A percentile compares a stretch with the other conserved stretches of the same genome.
These are phyloP conservation scores for Pseudonitzschia multiseries DNA, from an alignment of 108 stramenopile genomes.

Conservation along the genomic window DNA sequence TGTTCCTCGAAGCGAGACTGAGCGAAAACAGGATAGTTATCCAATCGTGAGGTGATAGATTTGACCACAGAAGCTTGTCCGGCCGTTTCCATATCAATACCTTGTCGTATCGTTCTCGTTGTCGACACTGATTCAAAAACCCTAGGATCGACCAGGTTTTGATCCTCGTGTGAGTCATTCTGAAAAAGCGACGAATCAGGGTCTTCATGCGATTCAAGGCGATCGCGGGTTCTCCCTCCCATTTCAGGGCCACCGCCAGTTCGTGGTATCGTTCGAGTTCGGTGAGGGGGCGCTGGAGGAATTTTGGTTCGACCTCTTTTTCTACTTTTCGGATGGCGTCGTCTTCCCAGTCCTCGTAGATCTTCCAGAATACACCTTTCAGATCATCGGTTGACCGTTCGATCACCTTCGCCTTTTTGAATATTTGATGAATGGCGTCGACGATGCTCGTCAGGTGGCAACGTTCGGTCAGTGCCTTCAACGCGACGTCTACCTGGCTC, in stretches of 20 bases:
- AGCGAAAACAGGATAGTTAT: not conserved
- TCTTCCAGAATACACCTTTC: not conserved
- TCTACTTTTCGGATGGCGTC: constrained; percentile 5
- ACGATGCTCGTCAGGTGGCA: not conserved
- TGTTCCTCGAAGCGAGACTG: not conserved
- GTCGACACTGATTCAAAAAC: not conserved
- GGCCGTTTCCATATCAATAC: not conserved
- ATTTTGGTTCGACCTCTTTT: not conserved
- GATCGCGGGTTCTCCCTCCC: not conserved
- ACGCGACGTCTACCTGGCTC: constrained; percentile 20
- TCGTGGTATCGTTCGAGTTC: not conserved
- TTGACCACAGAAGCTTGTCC: not conserved
- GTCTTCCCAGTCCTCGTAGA: not conserved
- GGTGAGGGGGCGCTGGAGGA: not conserved
- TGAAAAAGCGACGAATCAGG: not conserved
- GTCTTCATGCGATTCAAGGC: not conserved
- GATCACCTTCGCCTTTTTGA: constrained; percentile 1
- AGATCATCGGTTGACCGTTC: constrained; percentile 7
- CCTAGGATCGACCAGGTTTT: not conserved
- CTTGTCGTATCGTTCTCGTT: not conserved
- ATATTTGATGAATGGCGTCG: not conserved
- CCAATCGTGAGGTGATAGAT: constrained; percentile 15
- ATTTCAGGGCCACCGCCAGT: not conserved
- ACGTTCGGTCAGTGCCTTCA: not conserved
- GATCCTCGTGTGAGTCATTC: not conserved